Percentiles rank a stretch among this genome's conserved stretches.
phyloP scores from a whole-genome alignment of 495 filamentous ascomycete genomes.

The Penicillium desertorum region DNA sequence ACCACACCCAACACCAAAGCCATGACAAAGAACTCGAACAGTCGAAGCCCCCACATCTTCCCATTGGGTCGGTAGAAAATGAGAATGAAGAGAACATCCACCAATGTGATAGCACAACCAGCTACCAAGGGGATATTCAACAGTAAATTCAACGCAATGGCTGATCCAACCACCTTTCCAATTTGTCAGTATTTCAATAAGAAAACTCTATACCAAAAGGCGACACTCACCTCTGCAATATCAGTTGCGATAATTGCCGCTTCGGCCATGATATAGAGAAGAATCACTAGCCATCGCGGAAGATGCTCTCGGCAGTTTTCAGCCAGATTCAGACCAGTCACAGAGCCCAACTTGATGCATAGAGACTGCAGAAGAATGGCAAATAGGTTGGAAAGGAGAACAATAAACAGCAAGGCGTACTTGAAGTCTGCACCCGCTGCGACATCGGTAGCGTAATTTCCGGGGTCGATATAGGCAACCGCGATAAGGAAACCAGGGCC shows the following conservation, averaged over 20 bases:
- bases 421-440: constrained; percentile 65
- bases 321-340: constrained; percentile 79
- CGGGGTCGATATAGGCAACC: constrained; percentile 79
- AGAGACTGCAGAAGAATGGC: constrained; percentile 81
- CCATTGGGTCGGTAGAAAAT: constrained; percentile 80
- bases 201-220: neutral
- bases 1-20: constrained; percentile 79
- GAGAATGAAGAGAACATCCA: constrained; percentile 81
- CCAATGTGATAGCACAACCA: constrained; percentile 81
- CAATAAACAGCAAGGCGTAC: constrained; percentile 74
- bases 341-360: constrained; percentile 80
- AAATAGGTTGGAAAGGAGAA: constrained; percentile 80
- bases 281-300: constrained; percentile 72
- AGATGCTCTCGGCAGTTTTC: constrained; percentile 75
- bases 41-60: constrained; percentile 67
- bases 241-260: constrained; percentile 84
- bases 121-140: constrained; percentile 79
- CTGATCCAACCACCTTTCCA: constrained; percentile 77
- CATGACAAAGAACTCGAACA: constrained; percentile 82
- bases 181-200: neutral
- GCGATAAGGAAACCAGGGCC: constrained; percentile 85
- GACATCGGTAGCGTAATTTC: constrained; percentile 84
- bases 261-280: constrained; percentile 74
- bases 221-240: constrained; percentile 69
- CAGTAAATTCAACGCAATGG: constrained; percentile 85